Evolutionary conservation across 306 rosid genomes (phyloP).

Genomic region (Cucurbita pepo): DNA sequence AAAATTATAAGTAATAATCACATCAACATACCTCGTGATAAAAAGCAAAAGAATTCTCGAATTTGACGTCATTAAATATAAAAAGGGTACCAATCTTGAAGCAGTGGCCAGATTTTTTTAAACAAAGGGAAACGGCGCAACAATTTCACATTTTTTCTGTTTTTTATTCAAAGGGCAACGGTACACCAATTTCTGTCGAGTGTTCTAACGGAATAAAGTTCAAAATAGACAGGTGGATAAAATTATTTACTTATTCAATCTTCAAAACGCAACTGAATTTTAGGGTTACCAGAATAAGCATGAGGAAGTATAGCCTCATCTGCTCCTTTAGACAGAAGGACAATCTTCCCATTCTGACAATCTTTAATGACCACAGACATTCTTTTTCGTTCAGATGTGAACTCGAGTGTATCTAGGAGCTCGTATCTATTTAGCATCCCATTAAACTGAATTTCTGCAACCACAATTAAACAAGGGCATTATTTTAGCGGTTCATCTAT

Average conservation of each 20-base stretch:
- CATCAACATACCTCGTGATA: background rate
- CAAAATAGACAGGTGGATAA: background rate
- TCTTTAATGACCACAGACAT: constrained; percentile 86
- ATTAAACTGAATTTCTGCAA: constrained; percentile 82
- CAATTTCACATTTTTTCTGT: background rate
- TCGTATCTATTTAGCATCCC: constrained; percentile 52
- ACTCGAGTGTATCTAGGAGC: constrained; percentile 81
- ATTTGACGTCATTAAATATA: background rate
- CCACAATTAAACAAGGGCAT: constrained; percentile 7
- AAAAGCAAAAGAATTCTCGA: background rate
- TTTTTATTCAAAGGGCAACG: background rate
- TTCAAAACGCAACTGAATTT: background rate
- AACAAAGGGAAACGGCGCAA: background rate
- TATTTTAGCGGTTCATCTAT: constrained; percentile 12
- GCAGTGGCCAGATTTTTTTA: background rate
- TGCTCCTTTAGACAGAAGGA: constrained; percentile 88
- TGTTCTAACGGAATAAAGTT: background rate
- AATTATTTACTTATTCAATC: background rate
- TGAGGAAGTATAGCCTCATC: constrained; percentile 88
- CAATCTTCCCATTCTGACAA: constrained; percentile 73
- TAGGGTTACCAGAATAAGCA: constrained; percentile 48
- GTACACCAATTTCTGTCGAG: background rate
- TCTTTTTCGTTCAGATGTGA: constrained; percentile 94
- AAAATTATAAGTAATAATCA: background rate
- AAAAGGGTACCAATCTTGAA: background rate